Base-by-base conservation (phyloP, 169 alveolate genomes). In the Cryptosporidium canis region DNA sequence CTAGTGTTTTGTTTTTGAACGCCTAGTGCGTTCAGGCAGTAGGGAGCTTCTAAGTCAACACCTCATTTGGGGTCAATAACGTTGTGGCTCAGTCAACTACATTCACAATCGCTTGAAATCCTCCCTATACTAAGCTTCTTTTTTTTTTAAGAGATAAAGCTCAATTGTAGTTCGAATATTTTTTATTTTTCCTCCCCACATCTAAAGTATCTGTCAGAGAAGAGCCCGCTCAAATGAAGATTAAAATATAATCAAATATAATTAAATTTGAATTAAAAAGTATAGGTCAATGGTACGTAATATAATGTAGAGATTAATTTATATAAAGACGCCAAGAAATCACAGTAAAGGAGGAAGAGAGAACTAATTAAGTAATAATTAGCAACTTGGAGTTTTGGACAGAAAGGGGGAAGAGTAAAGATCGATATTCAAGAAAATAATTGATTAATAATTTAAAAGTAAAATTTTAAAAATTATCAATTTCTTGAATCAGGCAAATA, bases 121-220 rank as follows among this genome's bases (percentile, higher is more conserved):
- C n/a, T n/a, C n/a, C n/a, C n/a, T n/a, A n/a, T n/a, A n/a, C n/a
- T n/a, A n/a, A n/a, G n/a, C n/a, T n/a, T n/a, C n/a, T n/a, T n/a
- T n/a, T n/a, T n/a, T n/a, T n/a, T n/a, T n/a, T n/a, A n/a, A n/a
- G n/a, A n/a, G n/a, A n/a, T n/a, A n/a, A n/a, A n/a, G n/a, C n/a
- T n/a, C n/a, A n/a, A n/a, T n/a, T n/a, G n/a, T n/a, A n/a, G n/a
- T n/a, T n/a, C n/a, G n/a, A n/a, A n/a, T n/a, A n/a, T n/a, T n/a
- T n/a, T n/a, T n/a, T n/a, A n/a, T n/a, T n/a, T n/a, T n/a, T n/a
- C 63, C 2, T 21, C 63, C 63, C 63, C 63, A 51, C 63, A 51
- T 21, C 24, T 51, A 9, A 21, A 33, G 63, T 51, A 51, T 51
- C 35, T 51, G 33, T 3, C 33, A 48, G 29, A 5, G 0, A 0